These are phyloP conservation scores for Calonectria naviculata DNA, from an alignment of 2,329 filamentous ascomycete species.

Conservation along the genomic window DNA sequence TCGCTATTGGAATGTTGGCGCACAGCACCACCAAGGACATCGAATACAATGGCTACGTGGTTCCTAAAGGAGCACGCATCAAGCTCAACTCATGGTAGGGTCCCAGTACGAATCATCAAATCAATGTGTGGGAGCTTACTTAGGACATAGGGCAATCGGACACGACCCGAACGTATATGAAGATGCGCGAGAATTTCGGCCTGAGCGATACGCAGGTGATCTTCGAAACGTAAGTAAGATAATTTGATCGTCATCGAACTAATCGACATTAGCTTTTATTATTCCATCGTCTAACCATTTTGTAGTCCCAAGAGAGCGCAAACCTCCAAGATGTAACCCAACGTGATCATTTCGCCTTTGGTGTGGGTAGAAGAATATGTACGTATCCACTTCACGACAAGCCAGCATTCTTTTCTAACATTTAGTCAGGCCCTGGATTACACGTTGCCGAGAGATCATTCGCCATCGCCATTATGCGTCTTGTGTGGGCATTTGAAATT, in stretches of 20 bases:
- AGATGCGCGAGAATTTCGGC: not conserved
- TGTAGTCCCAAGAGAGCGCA: conserved; percentile 3
- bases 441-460: conserved; percentile 15
- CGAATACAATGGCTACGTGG: not conserved
- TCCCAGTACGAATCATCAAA: not conserved
- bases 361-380: conserved; percentile 8
- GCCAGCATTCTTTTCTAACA: not conserved
- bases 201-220: conserved; percentile 9
- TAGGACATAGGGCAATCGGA: not conserved
- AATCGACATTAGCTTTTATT: not conserved
- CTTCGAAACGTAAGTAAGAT: not conserved
- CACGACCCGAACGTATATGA: conserved; percentile 8
- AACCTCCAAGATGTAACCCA: conserved; percentile 4
- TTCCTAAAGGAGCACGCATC: conserved; percentile 11
- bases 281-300: not conserved
- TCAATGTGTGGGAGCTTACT: not conserved
- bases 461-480: conserved; percentile 16
- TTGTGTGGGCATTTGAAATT: conserved; percentile 11
- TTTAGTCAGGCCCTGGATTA: conserved; percentile 1
- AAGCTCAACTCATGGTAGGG: conserved; percentile 12
- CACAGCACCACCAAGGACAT: conserved; percentile 7
- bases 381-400: not conserved
- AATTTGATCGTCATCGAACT: not conserved
- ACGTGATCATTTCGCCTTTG: conserved; percentile 17
- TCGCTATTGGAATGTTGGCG: conserved; percentile 3